Evolutionary conservation across 176 grass and related monocot genomes (phyloP), one percentile per base, ranked within the genome.

Genomic region (Dendrocalamus sinicus): DNA sequence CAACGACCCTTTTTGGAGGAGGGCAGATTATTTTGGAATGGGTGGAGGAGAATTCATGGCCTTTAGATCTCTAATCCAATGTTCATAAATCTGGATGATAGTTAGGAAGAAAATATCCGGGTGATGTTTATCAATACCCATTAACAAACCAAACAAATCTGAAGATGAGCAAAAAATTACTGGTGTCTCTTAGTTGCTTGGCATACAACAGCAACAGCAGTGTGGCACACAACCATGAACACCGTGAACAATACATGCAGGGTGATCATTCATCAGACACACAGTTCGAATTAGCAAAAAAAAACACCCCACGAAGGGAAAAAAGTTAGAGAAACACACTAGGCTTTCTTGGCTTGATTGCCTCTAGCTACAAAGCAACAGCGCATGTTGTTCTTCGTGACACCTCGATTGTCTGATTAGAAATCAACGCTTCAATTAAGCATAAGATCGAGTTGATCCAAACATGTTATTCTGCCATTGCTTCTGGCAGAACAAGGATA

Each of bases 371-470:
- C 4, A 8, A 54, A 55, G 45, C 45, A 4, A 60, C 4, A 60
- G 61, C 32, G 6, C 22, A 67, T 77, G 63, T 4, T 37, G 74
- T 70, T 60, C 12, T 70, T 60, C 12, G 66, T 46, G 8, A 39
- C 84, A 78, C 65, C 52, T 48, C 40, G 9, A 55, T 68, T 8
- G 5, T 47, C 78, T 75, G 37, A 44, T 73, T 9, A 15, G 76
- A 52, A 40, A 81, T 51, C 64, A n/a, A 23, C n/a, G 12, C 12
- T 69, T 19, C n/a, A 47, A 65, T 53, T 57, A 77, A 35, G 32
- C 32, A 4, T 35, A 87, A 44, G 35, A 35, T 67, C 35, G 16
- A 72, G 35, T 68, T 86, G 54, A 73, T 52, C 15, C 35, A n/a
- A 70, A 60, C 40, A 32, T 19, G 20, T 12, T 37, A 3, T 73